Evolutionary conservation across 2,329 filamentous ascomycete species (phyloP), one percentile per base, ranked within the genome.

Genomic region (Fusarium staphyleae): DNA sequence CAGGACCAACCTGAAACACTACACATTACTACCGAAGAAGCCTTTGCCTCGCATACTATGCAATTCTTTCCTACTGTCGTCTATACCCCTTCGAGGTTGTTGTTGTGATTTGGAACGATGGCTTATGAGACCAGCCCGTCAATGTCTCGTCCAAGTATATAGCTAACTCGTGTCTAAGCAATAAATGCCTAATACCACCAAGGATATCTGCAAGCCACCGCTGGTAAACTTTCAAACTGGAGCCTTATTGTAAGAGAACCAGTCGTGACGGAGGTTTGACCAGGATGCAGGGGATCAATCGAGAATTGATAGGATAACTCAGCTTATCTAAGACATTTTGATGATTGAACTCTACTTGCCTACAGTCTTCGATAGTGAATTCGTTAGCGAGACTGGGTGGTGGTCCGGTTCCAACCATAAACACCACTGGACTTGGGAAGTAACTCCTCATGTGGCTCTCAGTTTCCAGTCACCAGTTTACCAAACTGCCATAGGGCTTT

Each of bases 361-460:
- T 24, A 83, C 82, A 14, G 79, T 87, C 66, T 81, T 82, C 55
- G 84, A 86, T 77, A 77, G 68, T 70, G 79, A 83, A 62, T 80
- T 87, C 64, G 78, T 87, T 66, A 84, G 84, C 46, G 63, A 66
- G 10, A 77, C 77, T 22, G 65, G 71, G 10, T 86, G 76, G 72
- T 84, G 81, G 13, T 78, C 83, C 3, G 80, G 78, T 14, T 86
- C 83, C 70, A 76, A 86, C 62, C 76, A 75, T 22, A 76, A 82
- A 68, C 81, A 84, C 70, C 85, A 86, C 77, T 86, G 83, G 81
- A 76, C 71, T 18, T n/a, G n/a, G n/a, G n/a, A n/a, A n/a, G 19
- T 22, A 22, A 22, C 19, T 22, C 6, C 19, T 22, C 19, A 22
- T 22, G 19, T 6, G 19, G 4, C 6, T 22, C 19, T 6, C 19